A percentile compares a stretch with the other conserved stretches of the same genome.
Evolutionary conservation across 208 protist species (phyloP).

Genomic region (Acanthamoeba triangularis): DNA sequence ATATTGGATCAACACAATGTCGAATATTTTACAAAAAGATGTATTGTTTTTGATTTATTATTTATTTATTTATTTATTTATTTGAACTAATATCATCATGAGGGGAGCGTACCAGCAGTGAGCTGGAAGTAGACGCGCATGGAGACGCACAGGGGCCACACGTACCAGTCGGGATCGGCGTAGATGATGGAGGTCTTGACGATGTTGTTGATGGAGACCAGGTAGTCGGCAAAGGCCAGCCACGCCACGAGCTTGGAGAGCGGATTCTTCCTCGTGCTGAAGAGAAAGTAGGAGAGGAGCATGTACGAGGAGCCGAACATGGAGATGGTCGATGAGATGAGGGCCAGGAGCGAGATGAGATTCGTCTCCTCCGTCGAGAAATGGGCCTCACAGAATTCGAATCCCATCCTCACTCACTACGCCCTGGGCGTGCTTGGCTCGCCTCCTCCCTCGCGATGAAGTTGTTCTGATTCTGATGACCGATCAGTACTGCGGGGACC

Average conservation of each 20-base stretch:
- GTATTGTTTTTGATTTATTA: neutral
- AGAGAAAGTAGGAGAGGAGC: constrained; percentile 45
- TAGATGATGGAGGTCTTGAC: constrained; percentile 3
- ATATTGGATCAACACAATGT: too few relatives aligned
- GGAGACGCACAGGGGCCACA: neutral
- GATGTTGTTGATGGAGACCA: constrained; percentile 21
- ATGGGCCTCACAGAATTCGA: constrained; percentile 35
- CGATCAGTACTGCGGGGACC: too few relatives aligned
- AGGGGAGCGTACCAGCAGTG: neutral
- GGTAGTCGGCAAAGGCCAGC: constrained; percentile 40
- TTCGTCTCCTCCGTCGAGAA: neutral
- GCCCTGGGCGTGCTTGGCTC: too few relatives aligned
- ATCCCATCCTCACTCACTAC: neutral
- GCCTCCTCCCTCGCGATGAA: too few relatives aligned
- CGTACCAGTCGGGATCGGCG: constrained; percentile 18
- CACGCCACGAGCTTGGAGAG: constrained; percentile 39
- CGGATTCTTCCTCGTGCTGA: constrained; percentile 35
- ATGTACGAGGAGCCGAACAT: constrained; percentile 17
- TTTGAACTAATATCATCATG: neutral
- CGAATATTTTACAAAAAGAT: too few relatives aligned
- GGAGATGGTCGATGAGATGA: constrained; percentile 11
- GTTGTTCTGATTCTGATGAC: too few relatives aligned
- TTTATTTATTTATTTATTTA: neutral
- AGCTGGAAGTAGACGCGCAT: constrained; percentile 40
- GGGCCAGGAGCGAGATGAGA: neutral